Base-by-base conservation (phyloP, 2,329 filamentous ascomycete genomes). In the Diatrype stigma region DNA sequence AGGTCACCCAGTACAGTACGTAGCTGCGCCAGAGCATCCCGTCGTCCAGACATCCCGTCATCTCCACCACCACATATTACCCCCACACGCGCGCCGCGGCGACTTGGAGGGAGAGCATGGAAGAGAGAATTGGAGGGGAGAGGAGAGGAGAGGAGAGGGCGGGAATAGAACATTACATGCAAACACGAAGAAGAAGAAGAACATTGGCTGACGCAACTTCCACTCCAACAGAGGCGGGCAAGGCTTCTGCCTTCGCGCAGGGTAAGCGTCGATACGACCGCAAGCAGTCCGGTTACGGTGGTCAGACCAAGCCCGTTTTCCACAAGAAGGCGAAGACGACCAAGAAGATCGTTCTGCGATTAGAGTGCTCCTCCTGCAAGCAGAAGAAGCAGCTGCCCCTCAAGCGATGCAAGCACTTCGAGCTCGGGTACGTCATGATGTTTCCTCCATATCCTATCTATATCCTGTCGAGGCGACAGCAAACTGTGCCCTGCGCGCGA, bases 301-400 rank as follows among this genome's bases (percentile, higher is more conserved):
- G 94, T 92, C 94, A 99, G 84, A 99, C 94, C 72, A 99, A 99
- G 84, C 94, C 95, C 69, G 92, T 99, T 73, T 99, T 97, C 89
- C 94, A 97, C 90, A 99, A 97, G 88, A 97, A 96, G 84, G 94
- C 94, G 66, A 99, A 99, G 89, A 99, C 94, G 67, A 99, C 94
- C 74, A 99, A 99, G 90, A 99, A 99, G 88, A 89, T 99, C 69
- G 95, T 99, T 71, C 82, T 99, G 78, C 87, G 94, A 82, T 81
- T 99, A 77, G 94, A 99, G 79, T 99, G 94, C 84, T 93, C 90
- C 72, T 76, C 80, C 67, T 99, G 94, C 90, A 97, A 97, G 89
- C 87, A 90, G 75, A 97, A 96, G 88, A 86, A 86, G 77, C 91
- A 99, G 83, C 84, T 99, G 72, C 85, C 94, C 67, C 83, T 99